Conservation (phyloP, 1,139 yeast species). For the Saccharomycopsis crataegensis region DNA sequence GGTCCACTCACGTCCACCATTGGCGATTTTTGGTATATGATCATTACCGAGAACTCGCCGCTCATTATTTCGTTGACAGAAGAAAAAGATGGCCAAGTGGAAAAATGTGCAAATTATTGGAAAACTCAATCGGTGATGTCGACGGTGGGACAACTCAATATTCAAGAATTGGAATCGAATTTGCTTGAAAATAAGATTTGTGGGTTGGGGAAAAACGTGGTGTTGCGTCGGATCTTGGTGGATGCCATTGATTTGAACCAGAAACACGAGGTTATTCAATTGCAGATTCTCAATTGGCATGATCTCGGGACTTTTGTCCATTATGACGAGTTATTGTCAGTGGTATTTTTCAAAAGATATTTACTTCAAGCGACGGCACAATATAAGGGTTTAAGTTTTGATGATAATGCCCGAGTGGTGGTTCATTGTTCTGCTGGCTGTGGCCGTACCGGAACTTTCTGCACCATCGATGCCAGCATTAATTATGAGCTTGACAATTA, state of each 20-base stretch:
- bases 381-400: conserved; percentile 16
- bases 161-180: neutral
- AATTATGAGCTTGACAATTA: conserved; percentile 7
- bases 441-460: conserved; percentile 85
- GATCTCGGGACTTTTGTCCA: conserved; percentile 52
- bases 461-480: conserved; percentile 49
- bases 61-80: conserved; percentile 67
- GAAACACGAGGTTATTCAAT: conserved; percentile 41
- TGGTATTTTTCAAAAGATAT: conserved; percentile 15
- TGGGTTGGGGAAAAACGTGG: neutral
- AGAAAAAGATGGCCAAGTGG: conserved; percentile 42
- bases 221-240: neutral
- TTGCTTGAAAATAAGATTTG: neutral
- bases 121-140: conserved; percentile 19
- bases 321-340: conserved; percentile 15
- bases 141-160: conserved; percentile 5
- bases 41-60: conserved; percentile 52
- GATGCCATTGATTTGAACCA: neutral
- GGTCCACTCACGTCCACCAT: conserved; percentile 76
- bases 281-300: conserved; percentile 74
- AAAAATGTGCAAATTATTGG: conserved; percentile 56
- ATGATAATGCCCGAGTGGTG: conserved; percentile 31
- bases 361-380: conserved; percentile 20
- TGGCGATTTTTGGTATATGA: conserved; percentile 76
- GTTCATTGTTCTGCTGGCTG: conserved; percentile 92